These are phyloP conservation scores for Taphrina communis DNA, from an alignment of 1,139 yeast genomes.

Conservation along the genomic window DNA sequence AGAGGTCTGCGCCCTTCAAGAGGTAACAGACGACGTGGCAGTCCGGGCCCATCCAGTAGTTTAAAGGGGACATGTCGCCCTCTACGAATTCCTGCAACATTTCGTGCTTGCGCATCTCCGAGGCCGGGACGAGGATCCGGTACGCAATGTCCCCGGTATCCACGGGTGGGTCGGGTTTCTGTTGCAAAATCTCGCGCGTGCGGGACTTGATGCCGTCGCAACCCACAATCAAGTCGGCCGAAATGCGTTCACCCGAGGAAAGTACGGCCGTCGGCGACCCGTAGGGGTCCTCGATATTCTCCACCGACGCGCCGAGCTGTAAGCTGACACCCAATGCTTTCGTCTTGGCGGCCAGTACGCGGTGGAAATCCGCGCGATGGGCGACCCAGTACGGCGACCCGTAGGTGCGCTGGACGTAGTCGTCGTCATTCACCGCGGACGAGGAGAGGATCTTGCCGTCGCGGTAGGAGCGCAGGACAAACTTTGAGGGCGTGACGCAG, in stretches of 20 bases:
- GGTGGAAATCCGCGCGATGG: constrained; percentile 42
- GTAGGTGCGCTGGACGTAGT: constrained; percentile 48
- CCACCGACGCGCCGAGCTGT: constrained; percentile 51
- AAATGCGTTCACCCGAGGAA: neutral
- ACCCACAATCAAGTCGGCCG: constrained; percentile 54
- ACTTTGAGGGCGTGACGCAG: constrained; percentile 49
- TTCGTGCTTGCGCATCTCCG: constrained; percentile 49
- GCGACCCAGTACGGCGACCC: constrained; percentile 49
- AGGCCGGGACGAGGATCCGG: constrained; percentile 49
- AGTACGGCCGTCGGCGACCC: constrained; percentile 1
- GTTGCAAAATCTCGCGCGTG: constrained; percentile 45
- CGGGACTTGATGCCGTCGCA: constrained; percentile 55
- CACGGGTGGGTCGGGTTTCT: constrained; percentile 47
- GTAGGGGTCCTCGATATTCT: constrained; percentile 47
- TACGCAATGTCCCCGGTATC: constrained; percentile 52
- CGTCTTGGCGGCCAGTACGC: constrained; percentile 47
- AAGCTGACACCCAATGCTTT: constrained; percentile 47
- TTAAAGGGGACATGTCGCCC: constrained; percentile 49
- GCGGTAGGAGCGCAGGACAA: constrained; percentile 49
- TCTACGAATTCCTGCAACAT: constrained; percentile 49
- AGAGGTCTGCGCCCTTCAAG: constrained; percentile 48
- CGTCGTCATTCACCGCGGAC: constrained; percentile 41
- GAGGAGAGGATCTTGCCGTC: constrained; percentile 48
- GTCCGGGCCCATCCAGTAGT: constrained; percentile 54
- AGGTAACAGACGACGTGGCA: constrained; percentile 53